Conservation (phyloP, 495 filamentous ascomycete species). For the Xylaria longipes region DNA sequence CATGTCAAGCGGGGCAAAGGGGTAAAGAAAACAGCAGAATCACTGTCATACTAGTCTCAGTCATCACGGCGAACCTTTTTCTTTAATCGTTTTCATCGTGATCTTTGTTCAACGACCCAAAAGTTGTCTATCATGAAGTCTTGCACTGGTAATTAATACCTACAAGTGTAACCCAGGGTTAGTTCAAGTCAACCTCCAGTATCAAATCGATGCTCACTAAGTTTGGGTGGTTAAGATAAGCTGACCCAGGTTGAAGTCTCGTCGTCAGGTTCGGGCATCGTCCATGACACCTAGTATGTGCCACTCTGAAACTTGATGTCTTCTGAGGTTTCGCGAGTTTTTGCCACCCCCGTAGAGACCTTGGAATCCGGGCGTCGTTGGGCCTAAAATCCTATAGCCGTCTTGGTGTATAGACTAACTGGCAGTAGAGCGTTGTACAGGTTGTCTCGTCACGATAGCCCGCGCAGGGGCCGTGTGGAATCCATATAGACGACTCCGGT, state of each 20-base stretch:
- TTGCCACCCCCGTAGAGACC: constrained; percentile 56
- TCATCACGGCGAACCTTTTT: neutral
- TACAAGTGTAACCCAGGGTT: neutral
- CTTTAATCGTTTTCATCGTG: neutral
- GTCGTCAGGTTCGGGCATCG: neutral
- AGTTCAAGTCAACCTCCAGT: neutral
- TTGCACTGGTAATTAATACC: neutral
- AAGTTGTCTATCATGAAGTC: neutral
- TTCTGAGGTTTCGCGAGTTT: constrained; percentile 56
- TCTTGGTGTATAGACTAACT: neutral
- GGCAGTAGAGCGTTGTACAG: neutral
- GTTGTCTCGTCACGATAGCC: constrained; percentile 24
- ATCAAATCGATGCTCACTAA: neutral
- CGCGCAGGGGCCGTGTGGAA: constrained; percentile 53
- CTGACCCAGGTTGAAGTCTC: neutral
- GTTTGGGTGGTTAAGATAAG: neutral
- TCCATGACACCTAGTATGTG: constrained; percentile 25
- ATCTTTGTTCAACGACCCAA: neutral
- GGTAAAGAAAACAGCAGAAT: neutral
- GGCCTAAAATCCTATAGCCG: constrained; percentile 39
- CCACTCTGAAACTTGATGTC: constrained; percentile 46
- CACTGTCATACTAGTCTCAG: neutral
- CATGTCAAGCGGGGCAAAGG: neutral
- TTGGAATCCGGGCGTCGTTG: constrained; percentile 47
- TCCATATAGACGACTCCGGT: constrained; percentile 53